phyloP scores from a whole-genome alignment of 495 filamentous ascomycete species.

The Tuber microsphaerosporum region DNA sequence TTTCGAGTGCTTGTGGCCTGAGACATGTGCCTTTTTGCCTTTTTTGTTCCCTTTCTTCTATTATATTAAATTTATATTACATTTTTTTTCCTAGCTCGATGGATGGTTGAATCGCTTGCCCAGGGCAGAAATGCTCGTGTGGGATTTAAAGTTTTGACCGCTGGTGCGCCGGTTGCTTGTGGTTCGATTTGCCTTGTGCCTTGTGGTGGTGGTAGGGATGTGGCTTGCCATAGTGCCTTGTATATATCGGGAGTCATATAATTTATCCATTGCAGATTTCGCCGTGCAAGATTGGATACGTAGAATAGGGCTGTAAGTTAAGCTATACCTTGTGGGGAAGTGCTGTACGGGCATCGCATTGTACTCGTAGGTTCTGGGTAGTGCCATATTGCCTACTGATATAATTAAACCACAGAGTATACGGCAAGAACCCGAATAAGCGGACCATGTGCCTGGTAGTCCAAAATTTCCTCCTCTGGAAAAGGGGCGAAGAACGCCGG shows the following conservation, averaged over 20 bases:
- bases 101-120: background rate
- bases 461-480: too few relatives aligned
- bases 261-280: background rate
- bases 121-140: background rate
- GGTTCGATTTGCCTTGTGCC: background rate
- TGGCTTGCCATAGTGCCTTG: background rate
- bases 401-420: background rate
- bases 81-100: background rate
- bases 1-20: too few relatives aligned
- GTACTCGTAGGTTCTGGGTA: background rate
- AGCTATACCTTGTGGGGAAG: background rate
- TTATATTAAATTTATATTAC: too few relatives aligned
- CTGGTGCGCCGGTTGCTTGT: background rate
- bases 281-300: background rate
- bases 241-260: background rate
- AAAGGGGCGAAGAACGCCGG: too few relatives aligned
- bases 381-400: background rate
- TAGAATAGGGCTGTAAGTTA: background rate
- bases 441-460: too few relatives aligned
- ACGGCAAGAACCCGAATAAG: background rate
- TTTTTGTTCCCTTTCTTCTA: background rate
- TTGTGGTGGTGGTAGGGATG: background rate
- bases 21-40: too few relatives aligned
- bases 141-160: background rate
- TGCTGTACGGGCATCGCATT: background rate